Base-by-base conservation (phyloP, 1,139 yeast genomes). In the Petasospora fabianii region DNA sequence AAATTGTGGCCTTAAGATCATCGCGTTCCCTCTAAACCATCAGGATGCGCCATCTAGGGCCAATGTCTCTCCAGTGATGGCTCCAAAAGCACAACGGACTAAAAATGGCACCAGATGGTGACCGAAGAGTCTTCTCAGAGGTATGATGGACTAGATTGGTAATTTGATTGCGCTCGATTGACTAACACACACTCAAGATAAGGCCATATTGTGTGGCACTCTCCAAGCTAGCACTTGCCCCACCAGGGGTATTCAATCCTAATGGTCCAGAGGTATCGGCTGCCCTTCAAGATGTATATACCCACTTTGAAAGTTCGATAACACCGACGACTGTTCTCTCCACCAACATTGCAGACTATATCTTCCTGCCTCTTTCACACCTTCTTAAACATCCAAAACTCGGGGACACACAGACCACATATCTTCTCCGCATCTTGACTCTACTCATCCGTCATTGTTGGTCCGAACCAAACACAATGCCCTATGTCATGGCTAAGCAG, bases 351-450 rank as follows among this genome's bases (percentile, higher is more conserved):
- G 84, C 82, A 0, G 85, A 80, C 48, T 79, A 80, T 46, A 66
- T 80, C 3, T 80, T 78, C 55, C 71, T 77, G 20, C 87, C 88
- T 0, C 49, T 81, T 2, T 69, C 78, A 1, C 69, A 69, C 41
- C 54, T 80, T 2, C 57, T 81, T 27, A 72, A 73, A 44, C 65
- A 62, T 24, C 62, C 67, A 2, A 58, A 63, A 12, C 51, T 77
- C 1, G 66, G 71, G 3, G 74, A 71, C 38, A 47, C 67, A 2
- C 71, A 67, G 32, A 60, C 69, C 3, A 77, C 74, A 42, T 56
- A 61, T 21, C 55, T 73, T 2, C 51, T 78, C 9, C 55, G 60
- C 12, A 61, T 74, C 14, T 48, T 79, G 8, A 55, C 62, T 3
- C 56, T 65, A 11, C 51, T 81, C 17, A 55, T 75, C 9, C 46